Conservation (phyloP, 225 moss, liverwort and hornwort genomes). For the Climacium dendroides region DNA sequence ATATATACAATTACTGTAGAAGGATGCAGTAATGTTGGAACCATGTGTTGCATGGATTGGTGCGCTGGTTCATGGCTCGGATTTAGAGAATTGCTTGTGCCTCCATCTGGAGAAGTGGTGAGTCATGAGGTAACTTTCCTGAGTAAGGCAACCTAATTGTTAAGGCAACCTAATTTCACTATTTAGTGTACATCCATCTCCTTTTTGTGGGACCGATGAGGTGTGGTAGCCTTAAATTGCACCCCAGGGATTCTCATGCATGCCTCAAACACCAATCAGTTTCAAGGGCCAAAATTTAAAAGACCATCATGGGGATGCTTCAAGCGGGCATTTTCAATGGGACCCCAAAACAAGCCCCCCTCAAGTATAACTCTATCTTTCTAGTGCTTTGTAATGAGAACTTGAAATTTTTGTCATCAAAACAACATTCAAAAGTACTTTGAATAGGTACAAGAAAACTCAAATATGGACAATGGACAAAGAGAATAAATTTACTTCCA, state of each 20-base stretch:
- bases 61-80: no score
- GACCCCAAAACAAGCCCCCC: background rate
- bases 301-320: background rate
- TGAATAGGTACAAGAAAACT: background rate
- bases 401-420: background rate
- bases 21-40: no score
- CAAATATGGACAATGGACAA: background rate
- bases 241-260: background rate
- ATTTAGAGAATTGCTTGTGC: no score
- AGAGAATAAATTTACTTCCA: background rate
- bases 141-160: no score
- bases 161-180: no score
- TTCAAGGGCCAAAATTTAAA: background rate
- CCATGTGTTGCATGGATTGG: no score
- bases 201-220: background rate
- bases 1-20: no score
- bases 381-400: no score
- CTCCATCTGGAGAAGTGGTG: no score
- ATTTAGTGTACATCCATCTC: fast-evolving
- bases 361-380: no score
- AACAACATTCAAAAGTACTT: background rate
- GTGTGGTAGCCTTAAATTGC: background rate
- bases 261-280: fast-evolving
- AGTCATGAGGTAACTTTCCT: no score
- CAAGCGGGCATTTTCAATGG: no score